These are phyloP conservation scores for Botrytis sinoallii DNA, from an alignment of 2,329 filamentous ascomycete genomes.

Conservation along the genomic window DNA sequence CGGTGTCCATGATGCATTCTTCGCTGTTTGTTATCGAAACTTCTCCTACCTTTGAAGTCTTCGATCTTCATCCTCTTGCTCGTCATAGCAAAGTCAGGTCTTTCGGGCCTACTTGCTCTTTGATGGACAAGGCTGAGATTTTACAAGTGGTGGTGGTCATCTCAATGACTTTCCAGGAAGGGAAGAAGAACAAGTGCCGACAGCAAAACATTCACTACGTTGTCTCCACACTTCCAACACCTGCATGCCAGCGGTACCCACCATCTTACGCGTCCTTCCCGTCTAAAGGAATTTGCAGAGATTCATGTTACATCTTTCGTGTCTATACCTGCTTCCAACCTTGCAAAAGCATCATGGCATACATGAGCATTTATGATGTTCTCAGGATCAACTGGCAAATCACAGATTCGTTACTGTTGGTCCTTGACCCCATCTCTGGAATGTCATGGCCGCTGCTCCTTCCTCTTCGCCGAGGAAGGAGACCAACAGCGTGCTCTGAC, in stretches of 20 bases:
- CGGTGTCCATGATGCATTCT: neutral
- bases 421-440: slow-evolving; percentile 70
- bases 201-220: neutral
- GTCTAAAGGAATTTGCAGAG: neutral
- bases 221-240: too few relatives aligned
- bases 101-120: too few relatives aligned
- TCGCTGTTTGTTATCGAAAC: neutral
- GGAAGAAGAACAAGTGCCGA: neutral
- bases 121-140: neutral
- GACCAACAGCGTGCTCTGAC: slow-evolving; percentile 93
- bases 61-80: neutral
- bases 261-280: rapidly evolving
- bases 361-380: neutral
- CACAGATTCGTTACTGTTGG: neutral
- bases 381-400: neutral
- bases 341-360: slow-evolving; percentile 90
- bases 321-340: slow-evolving; percentile 79
- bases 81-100: too few relatives aligned
- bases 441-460: slow-evolving; percentile 96
- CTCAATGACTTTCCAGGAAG: too few relatives aligned
- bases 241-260: neutral
- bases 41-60: neutral
- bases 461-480: slow-evolving; percentile 90
- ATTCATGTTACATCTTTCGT: slow-evolving; percentile 60
- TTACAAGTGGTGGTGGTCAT: neutral